Conservation (phyloP, 2,329 filamentous ascomycete species). For the Alternaria alternata region DNA sequence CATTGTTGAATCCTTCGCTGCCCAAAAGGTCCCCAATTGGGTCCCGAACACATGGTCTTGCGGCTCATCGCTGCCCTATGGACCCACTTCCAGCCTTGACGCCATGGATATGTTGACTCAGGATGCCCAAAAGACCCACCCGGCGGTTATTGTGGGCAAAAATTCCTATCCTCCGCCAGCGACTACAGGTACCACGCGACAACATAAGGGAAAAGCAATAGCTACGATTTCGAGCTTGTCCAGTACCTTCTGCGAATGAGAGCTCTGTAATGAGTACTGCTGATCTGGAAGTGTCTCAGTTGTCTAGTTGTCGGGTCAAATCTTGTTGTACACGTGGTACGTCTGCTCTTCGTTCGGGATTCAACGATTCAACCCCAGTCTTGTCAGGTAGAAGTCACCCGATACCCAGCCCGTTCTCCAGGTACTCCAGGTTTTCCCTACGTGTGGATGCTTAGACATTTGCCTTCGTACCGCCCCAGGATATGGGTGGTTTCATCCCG, state of each 20-base stretch:
- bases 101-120: slow-evolving; percentile 23
- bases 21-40: slow-evolving; percentile 36
- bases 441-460: background rate
- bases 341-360: background rate
- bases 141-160: slow-evolving; percentile 32
- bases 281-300: background rate
- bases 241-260: background rate
- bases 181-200: slow-evolving; percentile 14
- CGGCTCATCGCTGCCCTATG: slow-evolving; percentile 40
- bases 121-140: slow-evolving; percentile 35
- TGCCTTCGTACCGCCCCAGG: background rate
- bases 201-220: slow-evolving; percentile 1
- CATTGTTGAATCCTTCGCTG: slow-evolving; percentile 28
- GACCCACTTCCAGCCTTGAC: slow-evolving; percentile 34
- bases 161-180: slow-evolving; percentile 1
- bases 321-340: background rate
- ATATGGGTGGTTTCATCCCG: background rate
- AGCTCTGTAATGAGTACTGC: background rate
- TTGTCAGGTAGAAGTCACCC: background rate
- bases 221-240: background rate
- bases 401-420: background rate
- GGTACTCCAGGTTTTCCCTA: background rate
- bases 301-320: background rate
- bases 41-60: slow-evolving; percentile 28
- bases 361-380: background rate